These are phyloP conservation scores for Alopecurus myosuroides DNA, from an alignment of 176 grass and related monocot genomes.

Conservation along the genomic window DNA sequence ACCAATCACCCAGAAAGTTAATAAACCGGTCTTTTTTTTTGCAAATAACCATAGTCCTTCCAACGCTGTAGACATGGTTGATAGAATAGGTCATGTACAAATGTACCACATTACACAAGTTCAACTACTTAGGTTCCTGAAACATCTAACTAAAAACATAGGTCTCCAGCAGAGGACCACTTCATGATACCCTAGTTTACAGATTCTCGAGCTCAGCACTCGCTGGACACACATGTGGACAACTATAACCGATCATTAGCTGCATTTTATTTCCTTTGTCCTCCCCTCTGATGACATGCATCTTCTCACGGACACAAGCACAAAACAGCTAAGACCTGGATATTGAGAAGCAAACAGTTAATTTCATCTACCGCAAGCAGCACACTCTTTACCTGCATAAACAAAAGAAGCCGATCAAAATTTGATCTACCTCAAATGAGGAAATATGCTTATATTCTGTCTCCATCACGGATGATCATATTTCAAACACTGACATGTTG, in stretches of 20 bases:
- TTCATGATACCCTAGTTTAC: neutral
- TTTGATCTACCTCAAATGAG: neutral
- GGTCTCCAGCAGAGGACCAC: no score
- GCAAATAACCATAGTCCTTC: no score
- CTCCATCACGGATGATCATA: neutral
- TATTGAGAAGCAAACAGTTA: neutral
- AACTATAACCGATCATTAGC: neutral
- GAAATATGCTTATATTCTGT: neutral
- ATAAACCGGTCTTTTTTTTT: no score
- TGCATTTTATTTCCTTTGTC: no score
- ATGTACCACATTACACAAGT: no score
- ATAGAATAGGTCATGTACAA: no score
- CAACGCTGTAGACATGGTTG: no score
- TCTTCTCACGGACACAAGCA: neutral
- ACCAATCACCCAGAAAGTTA: no score
- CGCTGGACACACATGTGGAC: neutral
- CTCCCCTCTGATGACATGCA: neutral
- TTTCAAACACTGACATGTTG: slow-evolving; percentile 4
- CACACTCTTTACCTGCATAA: slow-evolving; percentile 63
- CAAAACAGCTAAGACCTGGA: neutral
- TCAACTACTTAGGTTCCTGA: no score
- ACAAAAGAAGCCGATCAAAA: slow-evolving; percentile 8
- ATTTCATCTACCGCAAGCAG: slow-evolving; percentile 56
- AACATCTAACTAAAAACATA: no score
- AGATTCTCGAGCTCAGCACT: neutral